Evolutionary conservation across 345 rosid species (phyloP).

Genomic region (Lepidium didymum): DNA sequence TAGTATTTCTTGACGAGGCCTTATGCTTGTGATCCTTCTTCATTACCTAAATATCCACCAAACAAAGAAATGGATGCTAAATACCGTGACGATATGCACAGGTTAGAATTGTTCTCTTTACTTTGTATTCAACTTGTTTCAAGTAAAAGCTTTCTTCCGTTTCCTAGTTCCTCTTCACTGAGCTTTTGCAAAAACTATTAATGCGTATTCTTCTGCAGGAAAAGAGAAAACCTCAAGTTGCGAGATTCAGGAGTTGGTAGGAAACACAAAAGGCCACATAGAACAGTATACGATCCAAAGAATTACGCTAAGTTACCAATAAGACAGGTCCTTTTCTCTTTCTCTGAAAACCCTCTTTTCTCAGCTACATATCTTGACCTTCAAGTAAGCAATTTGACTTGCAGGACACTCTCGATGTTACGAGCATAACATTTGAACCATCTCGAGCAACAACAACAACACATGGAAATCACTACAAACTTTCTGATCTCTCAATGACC

Average conservation of each 20-base stretch:
- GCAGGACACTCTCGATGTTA: conserved; percentile 38
- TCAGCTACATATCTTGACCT: neutral
- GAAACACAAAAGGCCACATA: conserved; percentile 37
- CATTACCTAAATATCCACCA: conserved; percentile 68
- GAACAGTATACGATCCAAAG: conserved; percentile 31
- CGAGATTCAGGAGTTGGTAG: conserved; percentile 42
- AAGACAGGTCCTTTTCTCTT: conserved; percentile 34
- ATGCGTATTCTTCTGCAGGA: too few relatives aligned
- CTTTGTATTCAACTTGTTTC: neutral
- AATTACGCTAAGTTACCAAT: conserved; percentile 18
- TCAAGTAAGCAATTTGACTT: conserved; percentile 3
- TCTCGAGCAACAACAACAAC: conserved; percentile 29
- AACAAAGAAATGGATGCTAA: conserved; percentile 78
- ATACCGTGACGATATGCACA: conserved; percentile 47
- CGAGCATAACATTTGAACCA: conserved; percentile 22
- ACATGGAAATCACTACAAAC: conserved; percentile 28
- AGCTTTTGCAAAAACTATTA: too few relatives aligned
- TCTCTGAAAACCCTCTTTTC: neutral
- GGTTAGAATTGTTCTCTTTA: conserved; percentile 29
- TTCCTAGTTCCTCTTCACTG: neutral
- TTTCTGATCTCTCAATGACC: conserved; percentile 36
- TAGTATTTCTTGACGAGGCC: conserved; percentile 63
- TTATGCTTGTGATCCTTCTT: conserved; percentile 61
- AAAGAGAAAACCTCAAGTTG: conserved; percentile 33
- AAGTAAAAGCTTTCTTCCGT: neutral